A percentile compares a stretch with the other conserved stretches of the same genome.
Evolutionary conservation across 2,329 filamentous ascomycete genomes (phyloP).

Genomic region (Aspergillus sp.): DNA sequence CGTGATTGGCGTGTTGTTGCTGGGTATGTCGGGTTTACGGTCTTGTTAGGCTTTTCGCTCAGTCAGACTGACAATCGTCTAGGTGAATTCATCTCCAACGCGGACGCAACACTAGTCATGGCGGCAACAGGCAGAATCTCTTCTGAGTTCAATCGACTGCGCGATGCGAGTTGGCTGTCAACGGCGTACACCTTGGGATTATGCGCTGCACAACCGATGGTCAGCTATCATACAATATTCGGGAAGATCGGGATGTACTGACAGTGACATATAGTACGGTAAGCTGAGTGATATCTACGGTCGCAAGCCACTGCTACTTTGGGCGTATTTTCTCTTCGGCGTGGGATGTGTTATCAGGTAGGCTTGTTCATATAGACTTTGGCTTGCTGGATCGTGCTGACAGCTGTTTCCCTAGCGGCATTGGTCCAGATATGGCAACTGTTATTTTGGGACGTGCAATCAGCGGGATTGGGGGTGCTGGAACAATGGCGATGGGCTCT

Average conservation of each 20-base stretch:
- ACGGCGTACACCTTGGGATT: slow-evolving; percentile 55
- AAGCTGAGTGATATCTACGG: slow-evolving; percentile 62
- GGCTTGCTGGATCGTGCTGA: not conserved
- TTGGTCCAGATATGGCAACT: slow-evolving; percentile 39
- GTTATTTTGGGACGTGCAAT: slow-evolving; percentile 46
- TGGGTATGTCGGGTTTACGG: slow-evolving; percentile 23
- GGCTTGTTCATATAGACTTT: not conserved
- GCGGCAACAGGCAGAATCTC: slow-evolving; percentile 66
- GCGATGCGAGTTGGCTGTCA: slow-evolving; percentile 60
- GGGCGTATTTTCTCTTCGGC: slow-evolving; percentile 55
- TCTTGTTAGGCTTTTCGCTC: not conserved
- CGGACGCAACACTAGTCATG: slow-evolving; percentile 65
- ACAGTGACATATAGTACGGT: slow-evolving; percentile 45
- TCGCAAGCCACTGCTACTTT: slow-evolving; percentile 53
- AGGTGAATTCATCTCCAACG: slow-evolving; percentile 67
- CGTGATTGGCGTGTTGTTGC: slow-evolving; percentile 31
- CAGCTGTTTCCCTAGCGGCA: slow-evolving; percentile 30
- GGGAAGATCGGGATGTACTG: not conserved
- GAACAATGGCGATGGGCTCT: slow-evolving; percentile 47
- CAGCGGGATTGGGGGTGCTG: slow-evolving; percentile 48
- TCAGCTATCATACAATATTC: slow-evolving; percentile 28
- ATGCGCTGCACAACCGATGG: slow-evolving; percentile 56
- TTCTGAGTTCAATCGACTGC: slow-evolving; percentile 61
- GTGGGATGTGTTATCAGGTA: slow-evolving; percentile 46
- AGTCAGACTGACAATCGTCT: not conserved